Percentiles rank a stretch among this genome's conserved stretches.
Evolutionary conservation across 2,329 filamentous ascomycete genomes (phyloP).

Genomic region (Aspergillus ustus): DNA sequence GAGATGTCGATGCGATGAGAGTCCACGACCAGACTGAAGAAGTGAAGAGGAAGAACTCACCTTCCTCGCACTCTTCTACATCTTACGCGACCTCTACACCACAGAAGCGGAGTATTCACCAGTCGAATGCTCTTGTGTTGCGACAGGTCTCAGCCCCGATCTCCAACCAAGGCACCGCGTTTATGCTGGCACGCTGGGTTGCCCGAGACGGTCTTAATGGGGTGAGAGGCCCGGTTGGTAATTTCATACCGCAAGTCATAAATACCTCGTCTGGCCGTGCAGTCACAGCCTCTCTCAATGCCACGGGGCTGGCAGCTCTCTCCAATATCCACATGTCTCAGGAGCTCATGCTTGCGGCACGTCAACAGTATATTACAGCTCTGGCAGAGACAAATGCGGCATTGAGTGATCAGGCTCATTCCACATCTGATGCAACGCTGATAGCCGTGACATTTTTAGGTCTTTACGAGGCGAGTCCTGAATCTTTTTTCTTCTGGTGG

Average conservation of each 20-base stretch:
- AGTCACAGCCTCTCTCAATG: constrained; percentile 12
- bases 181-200: constrained; percentile 14
- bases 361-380: constrained; percentile 14
- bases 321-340: constrained; percentile 13
- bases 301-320: constrained; percentile 14
- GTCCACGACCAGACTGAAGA: constrained; percentile 29
- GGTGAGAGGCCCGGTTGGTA: not conserved
- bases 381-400: constrained; percentile 15
- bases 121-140: not conserved
- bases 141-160: constrained; percentile 4
- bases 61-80: not conserved
- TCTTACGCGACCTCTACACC: not conserved
- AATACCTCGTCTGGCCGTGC: constrained; percentile 10
- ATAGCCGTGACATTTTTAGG: constrained; percentile 16
- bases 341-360: constrained; percentile 5
- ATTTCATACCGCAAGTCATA: constrained; percentile 9
- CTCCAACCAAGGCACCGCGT: constrained; percentile 12
- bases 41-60: constrained; percentile 20
- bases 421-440: constrained; percentile 16
- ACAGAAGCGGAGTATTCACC: not conserved
- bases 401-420: constrained; percentile 7
- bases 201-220: not conserved
- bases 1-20: constrained; percentile 22
- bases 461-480: constrained; percentile 14
- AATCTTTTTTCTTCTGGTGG: not conserved